Conservation (phyloP, 805 yeast genomes). For the Grigorovia jiainica region DNA sequence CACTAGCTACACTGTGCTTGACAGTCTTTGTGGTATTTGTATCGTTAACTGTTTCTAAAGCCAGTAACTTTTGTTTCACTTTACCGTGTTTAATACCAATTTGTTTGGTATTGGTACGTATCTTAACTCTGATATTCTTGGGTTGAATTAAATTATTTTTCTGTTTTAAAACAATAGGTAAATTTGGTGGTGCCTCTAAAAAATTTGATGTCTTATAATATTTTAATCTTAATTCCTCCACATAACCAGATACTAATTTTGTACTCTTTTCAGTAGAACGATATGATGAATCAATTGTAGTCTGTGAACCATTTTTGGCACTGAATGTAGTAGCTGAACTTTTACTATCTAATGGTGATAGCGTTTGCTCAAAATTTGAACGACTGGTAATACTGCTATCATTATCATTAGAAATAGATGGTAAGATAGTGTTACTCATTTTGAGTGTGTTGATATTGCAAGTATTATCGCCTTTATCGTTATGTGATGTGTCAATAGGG, state of each 20-base stretch:
- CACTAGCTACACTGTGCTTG: constrained; percentile 7
- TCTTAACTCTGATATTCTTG: constrained; percentile 26
- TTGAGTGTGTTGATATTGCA: no score
- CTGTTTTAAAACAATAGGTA: constrained; percentile 26
- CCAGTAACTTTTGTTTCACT: constrained; percentile 26
- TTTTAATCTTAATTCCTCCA: constrained; percentile 25
- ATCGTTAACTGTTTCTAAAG: constrained; percentile 27
- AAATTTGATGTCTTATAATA: constrained; percentile 27
- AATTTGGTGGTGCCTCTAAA: constrained; percentile 28
- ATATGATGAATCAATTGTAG: not conserved
- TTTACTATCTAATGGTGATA: not conserved
- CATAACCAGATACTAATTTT: constrained; percentile 26
- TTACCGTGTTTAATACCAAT: constrained; percentile 31
- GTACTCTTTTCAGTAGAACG: constrained; percentile 16
- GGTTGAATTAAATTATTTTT: constrained; percentile 26
- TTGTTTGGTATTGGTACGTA: constrained; percentile 28
- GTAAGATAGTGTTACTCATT: no score
- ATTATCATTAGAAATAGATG: no score
- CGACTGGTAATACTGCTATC: not conserved
- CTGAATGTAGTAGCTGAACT: constrained; percentile 3
- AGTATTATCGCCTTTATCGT: no score
- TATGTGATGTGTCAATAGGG: no score
- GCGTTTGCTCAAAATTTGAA: not conserved
- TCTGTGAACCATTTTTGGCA: not conserved
- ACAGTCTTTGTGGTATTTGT: constrained; percentile 7